Conservation (phyloP, 257 asterid species). For the Nicotiana knightiana region DNA sequence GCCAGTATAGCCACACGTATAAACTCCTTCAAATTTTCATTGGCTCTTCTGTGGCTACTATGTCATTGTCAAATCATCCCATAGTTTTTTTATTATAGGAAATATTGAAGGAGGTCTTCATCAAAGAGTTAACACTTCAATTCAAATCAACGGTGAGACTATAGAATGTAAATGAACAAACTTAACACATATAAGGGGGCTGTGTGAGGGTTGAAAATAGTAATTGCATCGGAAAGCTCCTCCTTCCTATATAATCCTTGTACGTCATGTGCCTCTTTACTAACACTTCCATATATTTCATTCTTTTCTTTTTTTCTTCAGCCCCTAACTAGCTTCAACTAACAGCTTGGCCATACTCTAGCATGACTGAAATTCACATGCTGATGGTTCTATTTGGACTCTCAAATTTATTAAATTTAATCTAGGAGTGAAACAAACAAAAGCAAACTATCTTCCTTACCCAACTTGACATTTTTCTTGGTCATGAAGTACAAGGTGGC, state of each 20-base stretch:
- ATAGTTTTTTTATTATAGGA: neutral
- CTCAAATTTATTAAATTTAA: neutral
- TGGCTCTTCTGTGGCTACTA: neutral
- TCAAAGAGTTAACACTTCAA: neutral
- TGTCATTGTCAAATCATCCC: neutral
- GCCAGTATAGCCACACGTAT: neutral
- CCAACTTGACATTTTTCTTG: conserved; percentile 82
- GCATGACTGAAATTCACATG: neutral
- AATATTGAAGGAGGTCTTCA: neutral
- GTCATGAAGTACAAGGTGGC: conserved; percentile 96
- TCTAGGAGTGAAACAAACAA: neutral
- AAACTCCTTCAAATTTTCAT: neutral
- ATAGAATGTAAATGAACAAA: conserved; percentile 1
- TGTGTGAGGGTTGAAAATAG: neutral
- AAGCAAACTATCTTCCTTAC: conserved; percentile 35
- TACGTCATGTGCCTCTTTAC: too few species aligned
- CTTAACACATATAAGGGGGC: neutral
- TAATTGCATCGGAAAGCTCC: neutral
- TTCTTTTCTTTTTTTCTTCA: too few species aligned
- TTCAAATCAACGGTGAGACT: neutral
- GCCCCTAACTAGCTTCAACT: neutral
- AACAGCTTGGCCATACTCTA: neutral
- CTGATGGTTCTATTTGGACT: neutral
- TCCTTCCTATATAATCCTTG: too few species aligned
- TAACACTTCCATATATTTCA: too few species aligned